Conservation (phyloP, 2,329 filamentous ascomycete genomes). For the Aphanocladium album region DNA sequence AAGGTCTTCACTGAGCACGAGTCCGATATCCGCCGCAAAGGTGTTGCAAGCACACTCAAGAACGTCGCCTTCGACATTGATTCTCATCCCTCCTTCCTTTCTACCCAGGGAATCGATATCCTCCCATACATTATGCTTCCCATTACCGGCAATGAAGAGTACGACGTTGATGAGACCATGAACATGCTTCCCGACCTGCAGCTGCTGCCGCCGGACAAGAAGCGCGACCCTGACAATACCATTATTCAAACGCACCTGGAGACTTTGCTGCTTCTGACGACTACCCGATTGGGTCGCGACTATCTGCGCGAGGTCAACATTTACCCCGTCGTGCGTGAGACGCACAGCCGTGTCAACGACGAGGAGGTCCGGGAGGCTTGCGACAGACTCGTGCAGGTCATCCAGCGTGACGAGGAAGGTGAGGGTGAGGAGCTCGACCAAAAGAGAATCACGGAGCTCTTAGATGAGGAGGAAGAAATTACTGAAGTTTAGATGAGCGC, state of each 20-base stretch:
- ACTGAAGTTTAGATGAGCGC: conserved; percentile 42
- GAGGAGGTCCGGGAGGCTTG: conserved; percentile 79
- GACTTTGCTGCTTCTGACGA: conserved; percentile 77
- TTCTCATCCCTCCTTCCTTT: conserved; percentile 66
- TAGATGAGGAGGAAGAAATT: conserved; percentile 49
- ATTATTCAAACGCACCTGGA: conserved; percentile 87
- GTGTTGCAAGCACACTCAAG: conserved; percentile 95
- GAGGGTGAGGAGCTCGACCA: conserved; percentile 33
- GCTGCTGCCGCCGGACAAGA: conserved; percentile 82
- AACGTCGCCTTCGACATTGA: conserved; percentile 82
- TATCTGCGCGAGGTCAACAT: conserved; percentile 71
- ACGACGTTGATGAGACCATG: conserved; percentile 77
- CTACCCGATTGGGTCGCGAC: conserved; percentile 69
- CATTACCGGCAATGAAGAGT: conserved; percentile 83
- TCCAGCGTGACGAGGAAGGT: conserved; percentile 71
- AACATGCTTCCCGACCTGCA: conserved; percentile 88
- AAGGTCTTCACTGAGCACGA: conserved; percentile 91
- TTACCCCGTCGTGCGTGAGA: conserved; percentile 84
- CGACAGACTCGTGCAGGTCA: conserved; percentile 82
- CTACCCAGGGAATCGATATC: conserved; percentile 69
- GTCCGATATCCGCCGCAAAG: conserved; percentile 76
- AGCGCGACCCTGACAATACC: conserved; percentile 68
- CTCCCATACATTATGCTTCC: conserved; percentile 86
- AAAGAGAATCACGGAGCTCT: conserved; percentile 41
- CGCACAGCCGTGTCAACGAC: conserved; percentile 71